Evolutionary conservation across 2,329 filamentous ascomycete genomes (phyloP), one percentile per base, ranked within the genome.

Genomic region (Aspergillus sp.): DNA sequence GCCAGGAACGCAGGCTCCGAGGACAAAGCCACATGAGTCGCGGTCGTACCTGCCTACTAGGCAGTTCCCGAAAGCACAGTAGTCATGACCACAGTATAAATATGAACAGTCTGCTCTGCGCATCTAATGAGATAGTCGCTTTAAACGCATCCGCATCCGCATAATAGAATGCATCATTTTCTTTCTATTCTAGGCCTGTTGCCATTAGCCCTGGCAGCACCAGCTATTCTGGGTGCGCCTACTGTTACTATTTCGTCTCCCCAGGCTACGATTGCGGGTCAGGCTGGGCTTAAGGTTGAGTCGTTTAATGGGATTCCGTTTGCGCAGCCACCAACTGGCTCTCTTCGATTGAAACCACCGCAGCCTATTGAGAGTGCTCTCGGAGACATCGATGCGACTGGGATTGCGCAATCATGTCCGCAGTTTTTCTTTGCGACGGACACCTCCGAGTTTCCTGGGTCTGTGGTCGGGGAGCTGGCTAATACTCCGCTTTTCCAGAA

Each of bases 271-370:
- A 68, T 86, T 30, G 62, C 64, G 15, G 65, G 63, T 7, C 56
- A 33, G 48, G 67, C 55, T 50, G 60, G 65, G 2, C 58, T 43
- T 2, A 66, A 68, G 22, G 75, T 88, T 17, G 86, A 91, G 49
- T 79, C 74, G 22, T 90, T 88, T 70, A 81, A 78, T 47, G 86
- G 83, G 19, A 88, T 93, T 48, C 87, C 86, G 3, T 93, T 83
- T 60, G 86, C 86, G 2, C 73, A 87, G 52, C 77, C 85, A 1
- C 87, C 87, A 0, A 74, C 79, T 0, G 85, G 84, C 0, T 63
- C 73, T 3, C 71, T 88, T 20, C 82, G 88, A 13, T 76, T 93
- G 30, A 83, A 79, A 60, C 83, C 85, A 5, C 88, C 88, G 1
- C 76, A 82, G 59, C 72, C 77, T 6, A 68, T 87, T 13, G 80